These are phyloP conservation scores for Cryphonectria parasitica DNA, from an alignment of 2,329 filamentous ascomycete genomes.

Conservation along the genomic window DNA sequence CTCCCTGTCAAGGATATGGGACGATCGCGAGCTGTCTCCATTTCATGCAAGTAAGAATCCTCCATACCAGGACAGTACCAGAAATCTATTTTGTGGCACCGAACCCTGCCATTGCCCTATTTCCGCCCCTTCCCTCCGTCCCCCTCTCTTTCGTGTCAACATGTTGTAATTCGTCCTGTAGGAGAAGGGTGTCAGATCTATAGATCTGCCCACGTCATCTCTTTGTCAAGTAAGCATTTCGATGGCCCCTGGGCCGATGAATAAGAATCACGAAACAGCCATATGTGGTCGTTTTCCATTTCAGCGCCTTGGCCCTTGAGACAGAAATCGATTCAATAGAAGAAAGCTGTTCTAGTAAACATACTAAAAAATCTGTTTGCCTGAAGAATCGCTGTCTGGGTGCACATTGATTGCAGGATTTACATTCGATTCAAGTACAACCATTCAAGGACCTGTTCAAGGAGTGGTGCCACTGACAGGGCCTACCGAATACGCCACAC, in stretches of 20 bases:
- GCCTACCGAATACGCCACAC: not conserved
- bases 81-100: not conserved
- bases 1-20: not conserved
- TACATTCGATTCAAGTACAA: not conserved
- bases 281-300: not conserved
- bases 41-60: constrained; percentile 1
- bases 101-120: not conserved
- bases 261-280: not conserved
- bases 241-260: not conserved
- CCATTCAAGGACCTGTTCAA: not conserved
- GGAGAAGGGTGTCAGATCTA: not conserved
- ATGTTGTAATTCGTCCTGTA: not conserved
- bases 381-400: not conserved
- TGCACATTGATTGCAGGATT: not conserved
- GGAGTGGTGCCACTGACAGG: not conserved
- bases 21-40: not conserved
- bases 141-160: not conserved
- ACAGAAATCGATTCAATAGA: not conserved
- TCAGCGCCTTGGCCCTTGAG: not conserved
- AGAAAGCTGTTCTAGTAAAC: not conserved
- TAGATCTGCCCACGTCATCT: not conserved
- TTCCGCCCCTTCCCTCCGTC: not conserved
- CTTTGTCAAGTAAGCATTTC: not conserved
- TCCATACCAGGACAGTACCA: not conserved
- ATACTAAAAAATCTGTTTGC: not conserved